Conservation (phyloP, 805 yeast genomes). For the Yarrowia sp. region DNA sequence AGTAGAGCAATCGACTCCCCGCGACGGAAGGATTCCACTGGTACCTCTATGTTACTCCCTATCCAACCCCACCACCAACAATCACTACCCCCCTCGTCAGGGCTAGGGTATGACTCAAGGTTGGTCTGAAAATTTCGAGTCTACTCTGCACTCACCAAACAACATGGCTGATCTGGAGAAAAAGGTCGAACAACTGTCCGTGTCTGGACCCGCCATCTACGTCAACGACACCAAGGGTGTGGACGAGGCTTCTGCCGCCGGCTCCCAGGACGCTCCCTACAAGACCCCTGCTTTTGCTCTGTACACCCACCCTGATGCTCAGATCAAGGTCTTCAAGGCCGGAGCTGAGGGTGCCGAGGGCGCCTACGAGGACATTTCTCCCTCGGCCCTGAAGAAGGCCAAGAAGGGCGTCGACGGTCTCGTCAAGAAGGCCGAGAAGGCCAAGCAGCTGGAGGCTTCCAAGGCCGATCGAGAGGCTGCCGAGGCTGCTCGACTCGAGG, state of each 20-base stretch:
- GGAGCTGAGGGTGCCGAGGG: slow-evolving; percentile 57
- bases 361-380: slow-evolving; percentile 76
- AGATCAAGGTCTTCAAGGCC: slow-evolving; percentile 52
- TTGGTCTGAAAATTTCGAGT: slow-evolving; percentile 16
- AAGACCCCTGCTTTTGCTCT: slow-evolving; percentile 85
- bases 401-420: slow-evolving; percentile 94
- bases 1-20: not conserved
- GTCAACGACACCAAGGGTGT: slow-evolving; percentile 77
- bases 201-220: slow-evolving; percentile 53
- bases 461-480: slow-evolving; percentile 65
- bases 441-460: slow-evolving; percentile 59
- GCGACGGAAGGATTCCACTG: not conserved
- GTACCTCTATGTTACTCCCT: not conserved
- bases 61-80: not conserved
- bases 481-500: slow-evolving; percentile 77
- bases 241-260: slow-evolving; percentile 65
- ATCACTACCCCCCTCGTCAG: not conserved
- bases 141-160: slow-evolving; percentile 7
- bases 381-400: slow-evolving; percentile 94
- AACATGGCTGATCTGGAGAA: slow-evolving; percentile 43
- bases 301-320: slow-evolving; percentile 49
- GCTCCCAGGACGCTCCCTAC: slow-evolving; percentile 74
- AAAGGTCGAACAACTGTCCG: slow-evolving; percentile 41
- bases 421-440: slow-evolving; percentile 78
- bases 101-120: slow-evolving; percentile 20